Evolutionary conservation across 2,329 filamentous ascomycete genomes (phyloP), one percentile per base, ranked within the genome.

Genomic region (Cladosporium sp.): DNA sequence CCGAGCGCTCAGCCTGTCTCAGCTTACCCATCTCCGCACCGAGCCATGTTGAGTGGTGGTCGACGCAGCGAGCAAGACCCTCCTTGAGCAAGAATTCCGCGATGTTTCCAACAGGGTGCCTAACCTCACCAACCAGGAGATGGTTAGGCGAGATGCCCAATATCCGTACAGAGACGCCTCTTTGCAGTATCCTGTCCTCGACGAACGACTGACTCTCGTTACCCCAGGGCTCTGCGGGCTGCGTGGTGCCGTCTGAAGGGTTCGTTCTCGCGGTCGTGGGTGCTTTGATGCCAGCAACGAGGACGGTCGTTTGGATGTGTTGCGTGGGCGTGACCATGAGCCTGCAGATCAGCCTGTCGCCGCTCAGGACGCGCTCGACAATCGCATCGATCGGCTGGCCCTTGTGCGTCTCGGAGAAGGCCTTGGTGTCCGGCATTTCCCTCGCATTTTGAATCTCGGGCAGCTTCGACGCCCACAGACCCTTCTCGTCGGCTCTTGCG

Each of bases 1-100:
- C 93, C 54, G 81, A 76, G 69, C 88, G 92, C 74, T 98, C 93
- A 1, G 93, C 91, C 59, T 87, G 82, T 58, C 93, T 84, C 53
- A 97, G 82, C 54, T 80, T 70, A 40, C 86, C 84, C 93, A 98
- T 98, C 63, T 92, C 88, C 46, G 82, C 76, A 42, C 93, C 93
- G 9, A 98, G 81, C 74, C 96, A 78, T 37, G 90, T 95, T 1
- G 92, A 95, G 74, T 98, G 93, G 72, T 93, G 91, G 71, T 98
- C 93, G 59, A 91, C 90, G 75, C 92, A 97, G 64, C 89, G 82
- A 38, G 92, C 93, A 52, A 97, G 78, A 62, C 93, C 93, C 49
- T 90, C 88, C 63, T 92, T 84, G 42, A 98, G 82, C 41, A 98
- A 72, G 70, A 95, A 95, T 59, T 88, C 89, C 57, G 91, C 89